Conservation (phyloP, 176 grass and related monocot genomes). For the Musa itinerans region DNA sequence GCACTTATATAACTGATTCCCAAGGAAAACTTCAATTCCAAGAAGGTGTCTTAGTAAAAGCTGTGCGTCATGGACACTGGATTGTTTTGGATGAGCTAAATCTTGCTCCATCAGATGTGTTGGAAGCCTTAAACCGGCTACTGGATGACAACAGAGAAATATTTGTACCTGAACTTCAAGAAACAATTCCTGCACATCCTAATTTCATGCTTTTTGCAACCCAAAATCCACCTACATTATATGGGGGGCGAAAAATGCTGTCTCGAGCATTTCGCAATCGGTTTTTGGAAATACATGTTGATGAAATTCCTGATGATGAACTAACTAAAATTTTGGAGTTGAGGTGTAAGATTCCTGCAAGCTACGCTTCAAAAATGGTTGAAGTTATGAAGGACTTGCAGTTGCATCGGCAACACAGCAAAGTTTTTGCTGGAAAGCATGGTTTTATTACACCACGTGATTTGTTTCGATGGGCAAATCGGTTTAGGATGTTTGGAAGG, state of each 20-base stretch:
- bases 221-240: conserved; percentile 86
- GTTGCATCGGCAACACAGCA: conserved; percentile 70
- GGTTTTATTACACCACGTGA: conserved; percentile 92
- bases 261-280: conserved; percentile 94
- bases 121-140: conserved; percentile 90
- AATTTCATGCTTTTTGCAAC: conserved; percentile 96
- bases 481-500: conserved; percentile 57
- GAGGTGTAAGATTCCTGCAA: conserved; percentile 54
- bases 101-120: conserved; percentile 94
- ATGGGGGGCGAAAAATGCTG: conserved; percentile 85
- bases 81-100: conserved; percentile 98
- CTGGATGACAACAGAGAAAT: conserved; percentile 97
- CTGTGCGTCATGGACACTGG: conserved; percentile 86
- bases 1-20: conserved; percentile 65
- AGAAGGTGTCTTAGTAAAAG: conserved; percentile 92
- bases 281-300: conserved; percentile 89
- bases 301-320: conserved; percentile 93
- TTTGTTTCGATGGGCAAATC: conserved; percentile 93
- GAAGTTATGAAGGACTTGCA: conserved; percentile 91
- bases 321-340: conserved; percentile 52
- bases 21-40: conserved; percentile 76
- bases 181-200: conserved; percentile 74
- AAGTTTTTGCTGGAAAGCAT: conserved; percentile 96
- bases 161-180: conserved; percentile 87
- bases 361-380: conserved; percentile 76